Evolutionary conservation across 169 alveolate species (phyloP).

Genomic region (Cyclospora cayetanensis): DNA sequence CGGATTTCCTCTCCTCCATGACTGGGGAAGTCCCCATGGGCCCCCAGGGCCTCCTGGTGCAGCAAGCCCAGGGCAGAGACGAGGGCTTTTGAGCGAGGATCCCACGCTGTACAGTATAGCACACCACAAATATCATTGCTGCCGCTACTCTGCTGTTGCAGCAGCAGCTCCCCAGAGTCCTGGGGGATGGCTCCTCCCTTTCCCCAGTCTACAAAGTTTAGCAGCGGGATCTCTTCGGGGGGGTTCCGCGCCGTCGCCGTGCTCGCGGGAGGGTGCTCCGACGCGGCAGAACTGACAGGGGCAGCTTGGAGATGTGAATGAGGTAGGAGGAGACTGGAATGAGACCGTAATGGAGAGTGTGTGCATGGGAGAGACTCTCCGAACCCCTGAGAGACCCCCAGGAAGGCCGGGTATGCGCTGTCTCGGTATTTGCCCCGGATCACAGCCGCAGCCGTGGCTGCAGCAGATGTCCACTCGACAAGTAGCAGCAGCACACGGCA

Average conservation of each 20-base stretch:
- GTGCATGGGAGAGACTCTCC: not conserved
- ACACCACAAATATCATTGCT: not conserved
- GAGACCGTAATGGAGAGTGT: not conserved
- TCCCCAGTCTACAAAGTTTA: constrained; percentile 48
- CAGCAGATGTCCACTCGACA: not conserved
- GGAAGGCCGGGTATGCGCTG: too few relatives aligned
- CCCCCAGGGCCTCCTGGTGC: constrained; percentile 13
- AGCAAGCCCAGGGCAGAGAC: constrained; percentile 48
- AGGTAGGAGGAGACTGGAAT: not conserved
- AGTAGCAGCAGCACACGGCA: not conserved
- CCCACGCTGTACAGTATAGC: constrained; percentile 66
- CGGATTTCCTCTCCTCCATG: not conserved
- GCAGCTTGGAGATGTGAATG: not conserved
- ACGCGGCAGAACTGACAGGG: not conserved
- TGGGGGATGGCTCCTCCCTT: not conserved
- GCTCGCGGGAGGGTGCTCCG: not conserved
- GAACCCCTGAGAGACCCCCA: not conserved
- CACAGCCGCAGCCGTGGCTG: not conserved
- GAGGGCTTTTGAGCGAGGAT: constrained; percentile 66
- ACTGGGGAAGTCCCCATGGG: not conserved
- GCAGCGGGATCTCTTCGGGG: not conserved
- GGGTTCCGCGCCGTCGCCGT: not conserved
- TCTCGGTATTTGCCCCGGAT: not conserved
- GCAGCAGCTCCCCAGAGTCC: constrained; percentile 29
- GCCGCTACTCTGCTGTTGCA: constrained; percentile 6